phyloP scores from a whole-genome alignment of 352 stramenopile species.

The Pythium myriotylum region DNA sequence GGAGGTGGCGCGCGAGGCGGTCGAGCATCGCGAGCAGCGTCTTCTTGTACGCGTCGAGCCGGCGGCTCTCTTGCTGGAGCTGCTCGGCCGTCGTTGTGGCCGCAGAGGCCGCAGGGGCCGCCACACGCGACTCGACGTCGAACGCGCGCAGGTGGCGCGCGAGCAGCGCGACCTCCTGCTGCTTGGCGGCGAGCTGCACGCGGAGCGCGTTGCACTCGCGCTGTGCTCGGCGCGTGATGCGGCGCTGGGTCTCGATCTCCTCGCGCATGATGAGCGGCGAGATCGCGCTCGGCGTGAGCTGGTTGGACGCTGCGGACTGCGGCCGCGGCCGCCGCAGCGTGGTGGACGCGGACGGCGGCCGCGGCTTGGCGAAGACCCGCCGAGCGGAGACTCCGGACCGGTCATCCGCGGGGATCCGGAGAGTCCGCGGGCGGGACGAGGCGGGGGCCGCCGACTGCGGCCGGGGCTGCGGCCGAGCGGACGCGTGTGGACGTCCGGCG shows the following conservation, averaged over 20 bases:
- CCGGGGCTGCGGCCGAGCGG: neutral
- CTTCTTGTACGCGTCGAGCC: conserved; percentile 61
- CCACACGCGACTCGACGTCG: conserved; percentile 13
- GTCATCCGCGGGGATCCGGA: neutral
- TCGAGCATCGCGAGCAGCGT: conserved; percentile 50
- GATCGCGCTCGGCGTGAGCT: conserved; percentile 15
- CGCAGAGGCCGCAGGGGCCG: neutral
- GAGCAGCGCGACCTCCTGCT: conserved; percentile 43
- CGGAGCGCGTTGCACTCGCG: conserved; percentile 49
- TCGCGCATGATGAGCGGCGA: conserved; percentile 49
- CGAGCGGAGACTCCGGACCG: neutral
- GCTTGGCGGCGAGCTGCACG: conserved; percentile 31
- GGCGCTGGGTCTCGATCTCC: conserved; percentile 59
- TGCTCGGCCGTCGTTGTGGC: conserved; percentile 2
- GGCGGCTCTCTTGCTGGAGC: conserved; percentile 49
- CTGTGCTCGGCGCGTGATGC: conserved; percentile 45
- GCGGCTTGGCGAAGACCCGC: conserved; percentile 3
- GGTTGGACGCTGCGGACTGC: neutral
- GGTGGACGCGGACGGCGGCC: conserved; percentile 7
- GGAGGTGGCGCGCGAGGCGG: conserved; percentile 36
- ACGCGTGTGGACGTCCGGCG: neutral
- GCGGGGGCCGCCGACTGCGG: neutral
- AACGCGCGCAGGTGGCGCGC: conserved; percentile 41
- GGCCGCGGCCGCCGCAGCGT: conserved; percentile 6
- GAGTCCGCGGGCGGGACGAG: neutral